Evolutionary conservation across 768 basidiomycete species (phyloP), one percentile per base, ranked within the genome.

Genomic region (Astraeus odoratus): DNA sequence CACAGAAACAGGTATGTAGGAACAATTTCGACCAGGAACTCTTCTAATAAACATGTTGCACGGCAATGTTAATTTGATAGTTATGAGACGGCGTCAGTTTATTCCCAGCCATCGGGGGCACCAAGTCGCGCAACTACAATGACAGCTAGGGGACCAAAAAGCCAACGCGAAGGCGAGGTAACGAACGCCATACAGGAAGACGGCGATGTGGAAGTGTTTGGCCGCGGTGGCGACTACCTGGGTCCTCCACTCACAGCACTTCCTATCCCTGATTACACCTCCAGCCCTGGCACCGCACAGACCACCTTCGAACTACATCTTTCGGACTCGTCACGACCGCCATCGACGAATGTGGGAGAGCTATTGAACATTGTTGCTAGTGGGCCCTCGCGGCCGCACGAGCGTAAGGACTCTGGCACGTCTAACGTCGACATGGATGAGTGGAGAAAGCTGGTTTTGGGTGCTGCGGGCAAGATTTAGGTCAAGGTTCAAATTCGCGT

Each of bases 381-480:
- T 20, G 26, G 30, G 10, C 45, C 29, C 7, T n/a, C n/a, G n/a
- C 46, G 41, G 20, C 27, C 41, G 9, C 50, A 49, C 16, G 26
- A 35, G 26, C 51, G 51, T 23, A 38, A 25, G 23, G 49, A 52
- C 16, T 52, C 51, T 10, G 23, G 34, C 3, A 30, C 1, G 20
- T 50, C 51, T 16, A 50, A 16, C 35, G 39, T 52, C n/a, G 42
- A 52, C 39, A 39, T 47, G 39, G 26, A 52, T 13, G 49, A 44
- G 38, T 52, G 51, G 51, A 47, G 38, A 35, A 52, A 27, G 29
- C 51, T 51, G 26, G 51, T 52, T 18, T 25, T 52, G 30, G 42
- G 10, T 26, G 51, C 51, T 26, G 51, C 51, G 18, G 51, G 51
- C 9, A 49, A 46, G 29, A 29, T 6, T 18, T 48, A 35, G 35